phyloP scores from a whole-genome alignment of 495 filamentous ascomycete genomes.

The Apiosordaria backusii region DNA sequence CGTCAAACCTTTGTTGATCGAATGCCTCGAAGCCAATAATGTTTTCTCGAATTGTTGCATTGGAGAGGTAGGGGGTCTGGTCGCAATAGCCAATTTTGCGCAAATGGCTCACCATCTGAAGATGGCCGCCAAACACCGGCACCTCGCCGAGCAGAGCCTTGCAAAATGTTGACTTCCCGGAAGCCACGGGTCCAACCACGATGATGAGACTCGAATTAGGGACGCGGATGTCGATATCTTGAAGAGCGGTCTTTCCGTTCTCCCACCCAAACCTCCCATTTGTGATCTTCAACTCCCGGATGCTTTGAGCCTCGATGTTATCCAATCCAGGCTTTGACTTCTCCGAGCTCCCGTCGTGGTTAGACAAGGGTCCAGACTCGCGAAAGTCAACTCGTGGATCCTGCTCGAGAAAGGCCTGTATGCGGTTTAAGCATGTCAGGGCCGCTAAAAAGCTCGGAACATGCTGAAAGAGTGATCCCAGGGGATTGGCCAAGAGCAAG shows the following conservation, averaged over 20 bases:
- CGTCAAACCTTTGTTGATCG: conserved; percentile 57
- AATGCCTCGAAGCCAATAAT: conserved; percentile 39
- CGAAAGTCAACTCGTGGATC: conserved; percentile 25
- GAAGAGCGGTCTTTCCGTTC: conserved; percentile 33
- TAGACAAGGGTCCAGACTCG: not conserved
- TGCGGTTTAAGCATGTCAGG: conserved; percentile 56
- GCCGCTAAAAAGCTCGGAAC: conserved; percentile 51
- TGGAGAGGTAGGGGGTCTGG: conserved; percentile 43
- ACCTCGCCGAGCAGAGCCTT: conserved; percentile 35
- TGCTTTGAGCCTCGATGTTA: not conserved
- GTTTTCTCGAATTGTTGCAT: conserved; percentile 41
- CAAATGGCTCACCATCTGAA: not conserved
- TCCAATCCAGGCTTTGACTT: not conserved
- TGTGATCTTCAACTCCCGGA: conserved; percentile 11
- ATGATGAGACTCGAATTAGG: conserved; percentile 33
- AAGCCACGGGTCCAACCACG: conserved; percentile 41
- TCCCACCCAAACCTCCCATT: conserved; percentile 43
- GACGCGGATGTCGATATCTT: conserved; percentile 36
- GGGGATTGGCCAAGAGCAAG: conserved; percentile 54
- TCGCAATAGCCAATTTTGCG: conserved; percentile 39
- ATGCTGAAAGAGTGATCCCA: conserved; percentile 54
- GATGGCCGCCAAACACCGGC: conserved; percentile 29
- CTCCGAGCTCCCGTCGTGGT: not conserved
- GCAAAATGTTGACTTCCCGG: conserved; percentile 43
- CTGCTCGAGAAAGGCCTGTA: conserved; percentile 39